Percentiles rank a stretch among this genome's conserved stretches.
These are phyloP conservation scores for Diaporthe ilicicola DNA, from an alignment of 2,329 filamentous ascomycete species.

Conservation along the genomic window DNA sequence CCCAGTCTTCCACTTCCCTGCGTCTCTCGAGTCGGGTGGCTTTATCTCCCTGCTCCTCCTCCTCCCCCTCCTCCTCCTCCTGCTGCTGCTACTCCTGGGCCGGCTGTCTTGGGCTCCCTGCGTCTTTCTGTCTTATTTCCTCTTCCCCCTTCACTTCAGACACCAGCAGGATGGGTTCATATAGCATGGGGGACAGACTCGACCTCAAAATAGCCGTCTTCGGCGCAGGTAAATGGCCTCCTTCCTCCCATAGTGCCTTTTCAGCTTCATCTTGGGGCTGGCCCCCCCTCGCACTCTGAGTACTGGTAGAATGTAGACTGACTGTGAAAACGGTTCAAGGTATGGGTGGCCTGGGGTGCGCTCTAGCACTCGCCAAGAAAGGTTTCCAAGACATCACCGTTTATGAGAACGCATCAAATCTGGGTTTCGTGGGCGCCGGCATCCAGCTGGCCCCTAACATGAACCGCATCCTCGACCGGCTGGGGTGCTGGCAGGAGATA, in stretches of 20 bases:
- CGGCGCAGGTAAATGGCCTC: conserved; percentile 40
- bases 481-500: conserved; percentile 78
- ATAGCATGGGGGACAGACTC: conserved; percentile 16
- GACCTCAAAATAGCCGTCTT: conserved; percentile 45
- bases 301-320: background rate
- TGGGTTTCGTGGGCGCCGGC: conserved; percentile 85
- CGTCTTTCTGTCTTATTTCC: background rate
- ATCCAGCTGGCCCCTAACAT: conserved; percentile 88
- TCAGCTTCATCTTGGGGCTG: too few relatives aligned
- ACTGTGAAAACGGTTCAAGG: conserved; percentile 55
- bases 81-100: background rate
- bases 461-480: conserved; percentile 75
- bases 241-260: too few relatives aligned
- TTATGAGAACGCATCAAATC: conserved; percentile 75
- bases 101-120: background rate
- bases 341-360: conserved; percentile 80
- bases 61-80: background rate
- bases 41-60: conserved; percentile 1
- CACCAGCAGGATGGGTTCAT: conserved; percentile 16
- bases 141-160: background rate
- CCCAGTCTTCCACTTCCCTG: background rate
- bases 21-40: background rate
- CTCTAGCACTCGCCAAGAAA: conserved; percentile 77
- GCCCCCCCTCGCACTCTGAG: background rate
- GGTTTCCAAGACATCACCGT: conserved; percentile 79